Conservation (phyloP, 2,329 filamentous ascomycete species). For the Arthrobotrys pseudoclavata region DNA sequence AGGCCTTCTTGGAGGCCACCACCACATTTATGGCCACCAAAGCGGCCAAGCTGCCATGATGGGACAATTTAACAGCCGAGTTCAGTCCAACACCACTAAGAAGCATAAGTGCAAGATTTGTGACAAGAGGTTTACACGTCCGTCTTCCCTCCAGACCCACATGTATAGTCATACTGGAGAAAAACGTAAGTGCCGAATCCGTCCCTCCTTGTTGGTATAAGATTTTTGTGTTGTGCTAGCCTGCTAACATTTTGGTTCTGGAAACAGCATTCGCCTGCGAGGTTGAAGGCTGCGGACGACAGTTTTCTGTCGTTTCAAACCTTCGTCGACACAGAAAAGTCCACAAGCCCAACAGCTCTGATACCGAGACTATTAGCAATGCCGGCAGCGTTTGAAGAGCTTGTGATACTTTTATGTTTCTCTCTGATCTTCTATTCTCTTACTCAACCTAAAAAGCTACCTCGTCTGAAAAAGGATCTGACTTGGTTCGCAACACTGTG, state of each 20-base stretch:
- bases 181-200: conserved; percentile 81
- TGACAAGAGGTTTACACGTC: conserved; percentile 95
- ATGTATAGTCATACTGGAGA: conserved; percentile 99
- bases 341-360: conserved; percentile 75
- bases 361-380: conserved; percentile 58
- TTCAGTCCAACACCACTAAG: conserved; percentile 95
- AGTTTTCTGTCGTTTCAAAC: conserved; percentile 98
- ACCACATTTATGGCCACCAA: conserved; percentile 66
- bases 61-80: conserved; percentile 97
- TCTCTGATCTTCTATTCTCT: conserved; percentile 34
- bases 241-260: conserved; percentile 17
- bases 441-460: conserved; percentile 29
- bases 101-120: conserved; percentile 99
- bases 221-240: conserved; percentile 32
- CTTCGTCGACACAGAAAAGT: conserved; percentile 94
- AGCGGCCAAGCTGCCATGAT: conserved; percentile 90
- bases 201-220: conserved; percentile 6
- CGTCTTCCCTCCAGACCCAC: conserved; percentile 93
- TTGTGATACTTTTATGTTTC: conserved; percentile 14
- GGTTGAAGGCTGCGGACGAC: conserved; percentile 91
- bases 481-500: conserved; percentile 14
- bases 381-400: conserved; percentile 53
- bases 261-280: conserved; percentile 88
- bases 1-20: conserved; percentile 69
- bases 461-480: conserved; percentile 53